A percentile compares a stretch with the other conserved stretches of the same genome.
Evolutionary conservation across 306 rosid genomes (phyloP).

Genomic region (Lotus japonicus): DNA sequence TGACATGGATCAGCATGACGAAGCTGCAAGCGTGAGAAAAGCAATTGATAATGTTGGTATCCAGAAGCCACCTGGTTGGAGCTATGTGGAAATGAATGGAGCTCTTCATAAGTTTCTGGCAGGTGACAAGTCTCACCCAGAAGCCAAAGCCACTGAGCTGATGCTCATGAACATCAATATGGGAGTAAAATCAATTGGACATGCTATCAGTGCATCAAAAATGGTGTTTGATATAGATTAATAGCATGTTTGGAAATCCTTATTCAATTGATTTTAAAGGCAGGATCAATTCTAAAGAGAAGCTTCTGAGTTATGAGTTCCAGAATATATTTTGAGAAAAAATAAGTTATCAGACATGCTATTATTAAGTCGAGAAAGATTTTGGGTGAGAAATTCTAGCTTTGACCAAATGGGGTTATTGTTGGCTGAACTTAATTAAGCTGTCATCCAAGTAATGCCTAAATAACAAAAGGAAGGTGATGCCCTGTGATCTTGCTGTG

Average conservation of each 20-base stretch:
- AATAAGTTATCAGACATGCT: too few species aligned
- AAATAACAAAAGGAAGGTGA: background rate
- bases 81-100: constrained; percentile 40
- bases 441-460: background rate
- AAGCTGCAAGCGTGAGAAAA: constrained; percentile 35
- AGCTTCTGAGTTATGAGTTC: too few species aligned
- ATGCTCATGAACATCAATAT: constrained; percentile 26
- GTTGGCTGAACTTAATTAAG: background rate
- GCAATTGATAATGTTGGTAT: constrained; percentile 27
- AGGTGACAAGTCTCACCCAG: constrained; percentile 18
- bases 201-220: constrained; percentile 21
- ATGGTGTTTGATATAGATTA: constrained; percentile 27
- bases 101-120: constrained; percentile 33
- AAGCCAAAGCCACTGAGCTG: constrained; percentile 18
- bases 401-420: background rate
- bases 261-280: too few species aligned
- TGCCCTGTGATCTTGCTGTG: background rate
- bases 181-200: constrained; percentile 20
- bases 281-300: too few species aligned
- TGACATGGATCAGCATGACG: constrained; percentile 28
- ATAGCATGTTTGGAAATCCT: background rate
- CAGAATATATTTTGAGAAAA: too few species aligned
- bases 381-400: background rate
- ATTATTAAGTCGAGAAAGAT: background rate
- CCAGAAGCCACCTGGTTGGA: constrained; percentile 47